Conservation (phyloP, 2,329 filamentous ascomycete genomes). For the Diplocarpon mali region DNA sequence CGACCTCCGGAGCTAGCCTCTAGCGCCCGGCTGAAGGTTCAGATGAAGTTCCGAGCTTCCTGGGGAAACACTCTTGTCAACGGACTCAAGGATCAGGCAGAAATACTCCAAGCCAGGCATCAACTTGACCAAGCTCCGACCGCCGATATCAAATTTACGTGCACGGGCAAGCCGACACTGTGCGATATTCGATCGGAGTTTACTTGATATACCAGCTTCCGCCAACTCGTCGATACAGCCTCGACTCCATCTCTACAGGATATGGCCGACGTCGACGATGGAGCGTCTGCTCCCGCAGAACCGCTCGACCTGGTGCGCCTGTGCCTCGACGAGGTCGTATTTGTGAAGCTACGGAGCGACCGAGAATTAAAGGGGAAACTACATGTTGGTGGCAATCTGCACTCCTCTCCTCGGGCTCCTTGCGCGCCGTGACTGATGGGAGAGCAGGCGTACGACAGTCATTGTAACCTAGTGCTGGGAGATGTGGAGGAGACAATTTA, state of each 20-base stretch:
- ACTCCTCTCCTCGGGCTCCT: not conserved
- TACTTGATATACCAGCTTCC: not conserved
- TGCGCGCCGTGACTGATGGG: conserved; percentile 11
- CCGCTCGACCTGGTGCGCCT: conserved; percentile 92
- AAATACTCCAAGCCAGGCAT: too few species aligned
- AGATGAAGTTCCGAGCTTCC: conserved; percentile 1
- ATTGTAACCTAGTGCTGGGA: conserved; percentile 92
- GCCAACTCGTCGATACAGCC: not conserved
- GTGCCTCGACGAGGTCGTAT: conserved; percentile 89
- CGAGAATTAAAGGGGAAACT: conserved; percentile 89
- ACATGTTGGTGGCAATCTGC: conserved; percentile 52
- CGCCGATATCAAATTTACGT: not conserved
- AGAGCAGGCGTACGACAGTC: conserved; percentile 84
- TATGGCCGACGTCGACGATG: conserved; percentile 80
- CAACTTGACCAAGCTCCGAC: not conserved
- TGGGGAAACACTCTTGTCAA: not conserved
- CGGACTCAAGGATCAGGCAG: too few species aligned
- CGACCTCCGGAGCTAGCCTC: too few species aligned
- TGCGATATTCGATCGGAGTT: not conserved
- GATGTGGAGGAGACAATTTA: conserved; percentile 98
- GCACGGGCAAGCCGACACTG: not conserved
- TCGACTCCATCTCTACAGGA: conserved; percentile 16
- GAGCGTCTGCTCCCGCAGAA: conserved; percentile 60
- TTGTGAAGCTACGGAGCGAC: conserved; percentile 93
- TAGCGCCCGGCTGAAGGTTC: not conserved